Evolutionary conservation across 176 grass and related monocot species (phyloP), one percentile per base, ranked within the genome.

Genomic region (Oryza australiensis): DNA sequence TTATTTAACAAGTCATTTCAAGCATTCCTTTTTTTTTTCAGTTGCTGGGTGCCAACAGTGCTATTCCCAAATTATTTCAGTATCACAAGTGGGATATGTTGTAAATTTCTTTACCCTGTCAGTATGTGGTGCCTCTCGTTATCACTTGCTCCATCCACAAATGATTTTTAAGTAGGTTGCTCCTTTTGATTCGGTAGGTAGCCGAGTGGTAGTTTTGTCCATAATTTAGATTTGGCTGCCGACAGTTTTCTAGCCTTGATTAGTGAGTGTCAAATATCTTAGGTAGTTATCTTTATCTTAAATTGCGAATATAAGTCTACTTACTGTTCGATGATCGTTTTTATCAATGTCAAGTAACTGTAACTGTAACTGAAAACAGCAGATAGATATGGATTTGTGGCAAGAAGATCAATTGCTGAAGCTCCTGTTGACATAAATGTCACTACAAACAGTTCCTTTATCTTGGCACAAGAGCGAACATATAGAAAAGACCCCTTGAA

Each of bases 401-500:
- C 35, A 78, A 93, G 96, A 79, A 91, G 93, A 70, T 87, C 87
- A 27, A 60, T 89, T 75, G 90, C 88, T 66, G 92, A 98, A 79
- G 34, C 42, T 53, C 86, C 88, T 59, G 32, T 63, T 53, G 72
- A 73, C 26, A 81, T 82, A 71, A 81, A 80, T 48, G 45, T 92
- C 29, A 76, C 84, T 23, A 78, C 75, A 11, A 95, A 92, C 55
- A 85, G 82, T 46, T 93, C 96, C 68, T 93, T 91, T 42, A 11
- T 95, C 22, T 84, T 99, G 86, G 93, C 96, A 0, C 86, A 80
- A 24, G 55, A 92, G 4, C 89, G 89, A 23, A 99, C 96, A 11
- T 70, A 93, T 45, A 75, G 96, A 71, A 93, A 63, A 73, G 96
- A 99, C 35, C 96, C 96, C 34, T 87, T 93, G 87, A 79, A 95